Evolutionary conservation across 495 filamentous ascomycete genomes (phyloP), one percentile per base, ranked within the genome.

Genomic region (Apodospora peruviana): DNA sequence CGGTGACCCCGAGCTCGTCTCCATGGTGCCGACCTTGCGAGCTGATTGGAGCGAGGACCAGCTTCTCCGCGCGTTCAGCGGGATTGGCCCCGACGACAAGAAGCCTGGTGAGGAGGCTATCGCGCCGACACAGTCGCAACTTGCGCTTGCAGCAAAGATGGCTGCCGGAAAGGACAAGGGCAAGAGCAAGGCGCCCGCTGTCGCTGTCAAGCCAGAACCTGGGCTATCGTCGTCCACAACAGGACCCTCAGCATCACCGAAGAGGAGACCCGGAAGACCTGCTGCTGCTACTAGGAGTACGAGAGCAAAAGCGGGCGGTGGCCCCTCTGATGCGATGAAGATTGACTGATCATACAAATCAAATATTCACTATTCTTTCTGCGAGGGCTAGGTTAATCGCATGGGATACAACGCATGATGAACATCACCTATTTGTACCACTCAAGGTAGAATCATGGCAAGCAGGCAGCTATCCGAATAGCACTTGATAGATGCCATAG

Each of bases 21-120:
- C 62, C 17, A 55, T 54, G 42, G 58, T 67, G 2, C 34, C 61
- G 4, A 55, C 50, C 20, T 45, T 74, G 18, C 45, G 57, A 36
- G 50, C 68, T 0, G 60, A 64, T 23, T 74, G 71, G 71, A 57
- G 52, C 43, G 64, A 66, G 45, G 56, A 66, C 24, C 62, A 72
- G 36, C 60, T 70, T 42, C 45, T 75, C 27, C 55, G 58, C 19
- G 67, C 65, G 12, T 57, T 74, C 17, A 67, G 63, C 40, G 64
- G 67, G 5, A 57, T 68, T 36, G 57, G 42, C 22, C 36, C n/a
- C 20, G 56, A 38, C 18, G 53, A 66, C 40, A 57, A 52, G 14
- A 66, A 65, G 21, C 41, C 64, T 0, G 56, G 57, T 36, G 53
- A 54, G 34, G 60, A 65, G 37, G 62, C 52, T 3, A 41, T 43